Conservation (phyloP, 2,329 filamentous ascomycete species). For the Alternaria triticina region DNA sequence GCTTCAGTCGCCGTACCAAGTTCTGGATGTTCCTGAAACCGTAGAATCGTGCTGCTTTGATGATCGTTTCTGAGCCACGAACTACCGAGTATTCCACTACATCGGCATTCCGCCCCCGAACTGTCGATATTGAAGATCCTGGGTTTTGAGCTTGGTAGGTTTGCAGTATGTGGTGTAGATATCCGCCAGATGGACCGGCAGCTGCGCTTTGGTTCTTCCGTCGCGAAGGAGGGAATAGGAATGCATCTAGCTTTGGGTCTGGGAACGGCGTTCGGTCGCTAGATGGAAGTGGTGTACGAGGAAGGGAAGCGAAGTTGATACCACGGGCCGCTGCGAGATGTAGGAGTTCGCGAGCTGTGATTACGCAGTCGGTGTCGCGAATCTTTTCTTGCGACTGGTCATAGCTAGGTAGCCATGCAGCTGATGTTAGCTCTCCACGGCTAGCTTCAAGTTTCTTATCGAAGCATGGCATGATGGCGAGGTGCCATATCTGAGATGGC, state of each 20-base stretch:
- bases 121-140: slow-evolving; percentile 72
- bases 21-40: slow-evolving; percentile 99
- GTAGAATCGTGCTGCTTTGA: slow-evolving; percentile 77
- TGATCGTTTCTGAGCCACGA: slow-evolving; percentile 51
- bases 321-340: slow-evolving; percentile 84
- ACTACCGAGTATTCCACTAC: slow-evolving; percentile 83
- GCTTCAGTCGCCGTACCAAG: slow-evolving; percentile 88
- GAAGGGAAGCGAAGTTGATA: slow-evolving; percentile 75
- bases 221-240: slow-evolving; percentile 68
- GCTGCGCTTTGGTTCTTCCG: slow-evolving; percentile 54
- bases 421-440: slow-evolving; percentile 86
- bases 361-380: slow-evolving; percentile 95
- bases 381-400: slow-evolving; percentile 51
- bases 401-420: slow-evolving; percentile 64
- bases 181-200: slow-evolving; percentile 85
- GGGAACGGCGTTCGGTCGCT: slow-evolving; percentile 68
- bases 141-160: slow-evolving; percentile 74
- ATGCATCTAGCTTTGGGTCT: slow-evolving; percentile 71
- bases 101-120: slow-evolving; percentile 85
- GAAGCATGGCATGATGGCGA: slow-evolving; percentile 98
- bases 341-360: slow-evolving; percentile 92
- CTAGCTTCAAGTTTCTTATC: slow-evolving; percentile 99
- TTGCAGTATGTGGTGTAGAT: slow-evolving; percentile 82
- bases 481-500: slow-evolving; percentile 86
- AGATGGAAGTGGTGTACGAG: slow-evolving; percentile 61